phyloP scores from a whole-genome alignment of 2,329 filamentous ascomycete species.

The Teratosphaeria viscida region DNA sequence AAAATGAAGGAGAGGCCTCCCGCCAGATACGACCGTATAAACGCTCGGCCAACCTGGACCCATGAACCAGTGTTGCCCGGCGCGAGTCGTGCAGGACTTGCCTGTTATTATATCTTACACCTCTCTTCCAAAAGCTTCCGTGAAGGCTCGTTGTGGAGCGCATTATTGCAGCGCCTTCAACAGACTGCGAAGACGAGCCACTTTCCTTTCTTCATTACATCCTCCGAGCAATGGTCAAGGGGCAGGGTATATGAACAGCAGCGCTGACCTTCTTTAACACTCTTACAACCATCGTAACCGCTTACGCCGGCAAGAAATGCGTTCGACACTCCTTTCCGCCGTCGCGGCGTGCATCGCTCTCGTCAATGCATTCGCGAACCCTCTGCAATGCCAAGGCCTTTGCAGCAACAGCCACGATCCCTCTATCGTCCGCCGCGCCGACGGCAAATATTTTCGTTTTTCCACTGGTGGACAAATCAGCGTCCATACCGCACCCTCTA shows the following conservation, averaged over 20 bases:
- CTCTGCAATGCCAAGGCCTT: conserved; percentile 30
- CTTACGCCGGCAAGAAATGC: background rate
- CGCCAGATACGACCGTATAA: background rate
- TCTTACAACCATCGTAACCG: background rate
- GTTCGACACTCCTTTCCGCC: background rate
- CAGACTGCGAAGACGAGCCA: background rate
- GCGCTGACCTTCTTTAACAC: background rate
- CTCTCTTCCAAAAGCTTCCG: background rate
- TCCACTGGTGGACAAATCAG: conserved; percentile 42
- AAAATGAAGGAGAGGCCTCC: background rate
- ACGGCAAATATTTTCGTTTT: conserved; percentile 44
- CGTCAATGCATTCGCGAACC: conserved; percentile 28
- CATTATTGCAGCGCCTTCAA: background rate
- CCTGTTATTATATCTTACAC: background rate
- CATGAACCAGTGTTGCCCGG: background rate
- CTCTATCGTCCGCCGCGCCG: conserved; percentile 36
- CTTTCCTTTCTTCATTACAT: background rate
- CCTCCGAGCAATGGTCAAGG: background rate
- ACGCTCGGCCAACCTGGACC: background rate
- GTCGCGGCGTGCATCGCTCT: background rate
- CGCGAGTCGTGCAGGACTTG: background rate
- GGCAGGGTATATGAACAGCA: background rate
- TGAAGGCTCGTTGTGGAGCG: background rate
- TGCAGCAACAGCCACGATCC: conserved; percentile 42
- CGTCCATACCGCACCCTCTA: conserved; percentile 37